A percentile compares a stretch with the other conserved stretches of the same genome.
Conservation (phyloP, 495 filamentous ascomycete genomes). For the Aspergillus homomorphus region DNA sequence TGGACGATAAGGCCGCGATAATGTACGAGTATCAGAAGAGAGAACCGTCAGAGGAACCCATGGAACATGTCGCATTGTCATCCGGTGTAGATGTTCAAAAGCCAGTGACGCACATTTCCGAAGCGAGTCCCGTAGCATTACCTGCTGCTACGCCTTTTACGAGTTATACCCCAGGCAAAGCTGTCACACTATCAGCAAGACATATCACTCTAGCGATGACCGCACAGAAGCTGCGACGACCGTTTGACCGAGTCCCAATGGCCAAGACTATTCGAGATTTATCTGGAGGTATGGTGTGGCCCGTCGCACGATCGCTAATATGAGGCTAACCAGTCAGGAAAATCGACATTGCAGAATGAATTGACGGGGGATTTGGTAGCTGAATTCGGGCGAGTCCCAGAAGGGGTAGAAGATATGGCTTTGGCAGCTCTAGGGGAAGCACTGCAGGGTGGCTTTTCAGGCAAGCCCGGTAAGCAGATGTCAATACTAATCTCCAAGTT, state of each 20-base stretch:
- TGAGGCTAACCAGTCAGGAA: conserved; percentile 53
- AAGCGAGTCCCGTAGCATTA: neutral
- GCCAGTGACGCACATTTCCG: neutral
- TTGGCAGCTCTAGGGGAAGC: conserved; percentile 87
- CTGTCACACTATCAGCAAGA: conserved; percentile 13
- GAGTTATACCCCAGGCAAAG: conserved; percentile 4
- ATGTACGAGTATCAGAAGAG: conserved; percentile 14
- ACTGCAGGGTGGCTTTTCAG: conserved; percentile 94
- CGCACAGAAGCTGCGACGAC: conserved; percentile 24
- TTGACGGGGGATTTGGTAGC: conserved; percentile 92
- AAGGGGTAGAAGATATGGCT: conserved; percentile 95
- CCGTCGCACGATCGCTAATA: neutral
- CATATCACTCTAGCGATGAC: conserved; percentile 22
- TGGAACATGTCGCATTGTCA: neutral
- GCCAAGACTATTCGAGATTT: conserved; percentile 24
- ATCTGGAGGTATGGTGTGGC: conserved; percentile 17
- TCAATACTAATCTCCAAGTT: conserved; percentile 86
- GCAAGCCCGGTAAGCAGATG: conserved; percentile 92
- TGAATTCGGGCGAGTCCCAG: conserved; percentile 95
- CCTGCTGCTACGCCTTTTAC: neutral
- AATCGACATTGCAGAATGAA: conserved; percentile 95
- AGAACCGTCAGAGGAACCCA: neutral
- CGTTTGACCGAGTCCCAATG: conserved; percentile 21
- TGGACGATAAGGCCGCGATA: conserved; percentile 14
- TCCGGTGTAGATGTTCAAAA: neutral